A percentile compares a stretch with the other conserved stretches of the same genome.
Conservation (phyloP, 2,329 filamentous ascomycete species). For the Chaetomiaceae sp. region DNA sequence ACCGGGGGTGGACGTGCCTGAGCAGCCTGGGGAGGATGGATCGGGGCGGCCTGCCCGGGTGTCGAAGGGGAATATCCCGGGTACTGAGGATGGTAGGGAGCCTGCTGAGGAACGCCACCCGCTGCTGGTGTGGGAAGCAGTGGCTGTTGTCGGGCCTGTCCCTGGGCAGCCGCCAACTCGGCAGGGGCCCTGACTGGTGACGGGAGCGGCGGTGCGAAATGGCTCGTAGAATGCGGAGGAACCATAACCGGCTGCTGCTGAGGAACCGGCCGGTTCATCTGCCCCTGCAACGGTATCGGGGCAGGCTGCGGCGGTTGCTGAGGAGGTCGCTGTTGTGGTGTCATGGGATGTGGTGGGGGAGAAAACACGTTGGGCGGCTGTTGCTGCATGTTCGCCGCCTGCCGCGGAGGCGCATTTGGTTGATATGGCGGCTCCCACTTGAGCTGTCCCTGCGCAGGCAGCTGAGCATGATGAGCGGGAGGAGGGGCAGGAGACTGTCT, state of each 20-base stretch:
- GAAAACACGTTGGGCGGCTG: constrained; percentile 5
- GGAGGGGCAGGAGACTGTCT: constrained; percentile 28
- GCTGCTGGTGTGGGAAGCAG: constrained; percentile 1
- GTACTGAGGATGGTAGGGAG: constrained; percentile 16
- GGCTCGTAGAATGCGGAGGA: constrained; percentile 29
- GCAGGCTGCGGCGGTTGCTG: constrained; percentile 11
- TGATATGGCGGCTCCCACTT: constrained; percentile 42
- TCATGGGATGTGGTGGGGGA: constrained; percentile 5
- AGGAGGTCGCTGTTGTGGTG: constrained; percentile 13
- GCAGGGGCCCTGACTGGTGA: constrained; percentile 27
- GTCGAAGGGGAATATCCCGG: constrained; percentile 6
- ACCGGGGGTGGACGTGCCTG: constrained; percentile 15
- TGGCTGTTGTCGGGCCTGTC: constrained; percentile 2
- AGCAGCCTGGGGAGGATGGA: constrained; percentile 22
- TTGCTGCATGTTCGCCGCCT: not conserved
- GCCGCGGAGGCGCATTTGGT: constrained; percentile 22
- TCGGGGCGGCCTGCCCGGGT: constrained; percentile 20
- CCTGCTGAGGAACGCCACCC: constrained; percentile 4
- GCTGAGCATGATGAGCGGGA: constrained; percentile 25
- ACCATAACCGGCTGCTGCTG: constrained; percentile 19
- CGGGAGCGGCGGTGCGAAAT: constrained; percentile 35
- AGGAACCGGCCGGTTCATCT: constrained; percentile 13
- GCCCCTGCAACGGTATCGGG: constrained; percentile 20
- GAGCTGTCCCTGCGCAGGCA: constrained; percentile 31
- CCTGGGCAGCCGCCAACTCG: constrained; percentile 10